Evolutionary conservation across 2,329 filamentous ascomycete genomes (phyloP).

Genomic region (Colletotrichum horii): DNA sequence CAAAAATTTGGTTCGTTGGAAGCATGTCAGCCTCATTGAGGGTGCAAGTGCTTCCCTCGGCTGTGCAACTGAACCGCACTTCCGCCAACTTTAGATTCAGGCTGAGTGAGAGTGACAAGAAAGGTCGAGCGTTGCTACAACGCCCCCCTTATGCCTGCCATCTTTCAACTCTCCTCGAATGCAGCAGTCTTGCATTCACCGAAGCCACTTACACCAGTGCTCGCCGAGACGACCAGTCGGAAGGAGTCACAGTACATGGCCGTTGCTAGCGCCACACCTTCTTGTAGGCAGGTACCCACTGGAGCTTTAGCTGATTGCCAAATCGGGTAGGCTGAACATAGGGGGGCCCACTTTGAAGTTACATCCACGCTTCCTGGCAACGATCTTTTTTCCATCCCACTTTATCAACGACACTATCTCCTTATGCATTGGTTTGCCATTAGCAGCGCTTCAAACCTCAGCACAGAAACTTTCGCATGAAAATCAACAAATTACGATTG

Average conservation of each 20-base stretch:
- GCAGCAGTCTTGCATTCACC: background rate
- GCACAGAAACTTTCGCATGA: background rate
- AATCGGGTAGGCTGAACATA: background rate
- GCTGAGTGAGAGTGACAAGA: background rate
- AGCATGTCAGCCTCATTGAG: background rate
- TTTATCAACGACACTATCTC: background rate
- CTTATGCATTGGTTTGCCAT: background rate
- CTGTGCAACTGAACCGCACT: background rate
- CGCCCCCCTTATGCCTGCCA: background rate
- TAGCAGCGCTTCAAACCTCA: background rate
- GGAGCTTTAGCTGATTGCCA: constrained; percentile 8
- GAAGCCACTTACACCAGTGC: background rate
- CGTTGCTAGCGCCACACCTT: background rate
- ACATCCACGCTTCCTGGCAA: background rate
- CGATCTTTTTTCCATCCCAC: background rate
- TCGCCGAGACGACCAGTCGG: background rate
- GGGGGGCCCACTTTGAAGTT: background rate
- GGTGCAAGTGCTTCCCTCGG: background rate
- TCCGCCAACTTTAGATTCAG: background rate
- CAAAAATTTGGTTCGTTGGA: background rate
- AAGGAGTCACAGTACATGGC: background rate
- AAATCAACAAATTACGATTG: background rate
- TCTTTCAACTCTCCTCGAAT: background rate
- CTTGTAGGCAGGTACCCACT: background rate
- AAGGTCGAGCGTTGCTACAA: background rate